Base-by-base conservation (phyloP, 768 basidiomycete genomes). In the Russula compacta region DNA sequence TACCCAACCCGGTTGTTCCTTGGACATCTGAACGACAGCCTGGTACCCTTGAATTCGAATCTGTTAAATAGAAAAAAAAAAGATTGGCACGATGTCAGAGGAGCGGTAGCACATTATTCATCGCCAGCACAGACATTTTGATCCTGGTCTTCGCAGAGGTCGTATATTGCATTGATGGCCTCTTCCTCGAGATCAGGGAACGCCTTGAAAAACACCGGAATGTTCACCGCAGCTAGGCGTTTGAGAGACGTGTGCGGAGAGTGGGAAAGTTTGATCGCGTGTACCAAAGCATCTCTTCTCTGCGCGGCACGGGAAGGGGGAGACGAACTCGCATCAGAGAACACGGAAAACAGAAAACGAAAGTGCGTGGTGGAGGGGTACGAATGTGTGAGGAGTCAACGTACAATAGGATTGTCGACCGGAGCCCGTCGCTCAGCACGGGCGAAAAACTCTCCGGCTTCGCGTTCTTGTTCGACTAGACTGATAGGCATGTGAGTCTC, bases 121-220 rank as follows among this genome's bases (percentile, higher is more conserved):
- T 17, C 5, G 3, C 42, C 15, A 40, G 19, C 19, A 52, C 50
- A 7, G n/a, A 85, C 86, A 64, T 74, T 73, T 12, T 78, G 66
- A 42, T 79, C 78, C 51, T 80, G 80, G 73, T 89, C 87, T 70
- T 89, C 87, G 69, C 87, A 89, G 0, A 89, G 73, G 72, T 89
- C 87, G 67, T 88, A 89, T 12, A 89, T 79, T n/a, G 84, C 83
- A 66, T 89, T 84, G 67, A 89, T 86, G 6, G 84, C 84, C 21
- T 80, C 80, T 65, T 89, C 87, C 69, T 87, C 84, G n/a, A 85
- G 73, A 48, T 86, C 87, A 0, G 83, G 81, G 65, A 86, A 85
- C 70, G 85, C 82, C 64, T 74, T 79, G 74, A 88, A 82, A 69
- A 84, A 84, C 52, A 72, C 64, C 38, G 75, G 79, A 58, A 89